Evolutionary conservation across 768 basidiomycete genomes (phyloP).

Genomic region (Xerocomellus intermedius): DNA sequence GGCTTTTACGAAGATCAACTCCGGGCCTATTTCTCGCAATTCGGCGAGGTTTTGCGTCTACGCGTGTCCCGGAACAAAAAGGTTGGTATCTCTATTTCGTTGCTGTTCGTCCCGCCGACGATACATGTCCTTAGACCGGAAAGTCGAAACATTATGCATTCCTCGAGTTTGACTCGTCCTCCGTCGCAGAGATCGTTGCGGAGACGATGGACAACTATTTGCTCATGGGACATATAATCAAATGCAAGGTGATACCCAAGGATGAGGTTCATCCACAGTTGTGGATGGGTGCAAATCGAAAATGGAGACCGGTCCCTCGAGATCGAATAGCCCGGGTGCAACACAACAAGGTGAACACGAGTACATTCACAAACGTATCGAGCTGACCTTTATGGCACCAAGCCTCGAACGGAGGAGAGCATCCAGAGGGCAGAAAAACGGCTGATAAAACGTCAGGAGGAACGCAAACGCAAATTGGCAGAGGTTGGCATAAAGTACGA

Average conservation of each 20-base stretch:
- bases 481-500: conserved; percentile 87
- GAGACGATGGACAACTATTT: conserved; percentile 99
- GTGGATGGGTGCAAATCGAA: conserved; percentile 96
- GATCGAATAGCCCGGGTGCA: conserved; percentile 67
- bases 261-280: conserved; percentile 90
- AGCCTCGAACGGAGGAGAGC: conserved; percentile 76
- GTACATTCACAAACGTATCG: not conserved
- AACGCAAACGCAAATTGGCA: conserved; percentile 75
- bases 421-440: conserved; percentile 62
- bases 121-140: conserved; percentile 62
- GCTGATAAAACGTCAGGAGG: conserved; percentile 72
- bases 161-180: conserved; percentile 86
- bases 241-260: conserved; percentile 86
- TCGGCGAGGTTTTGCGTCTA: conserved; percentile 84
- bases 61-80: conserved; percentile 93
- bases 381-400: conserved; percentile 6
- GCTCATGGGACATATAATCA: conserved; percentile 89
- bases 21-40: conserved; percentile 90
- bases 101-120: not conserved
- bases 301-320: conserved; percentile 76
- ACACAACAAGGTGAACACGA: conserved; percentile 73
- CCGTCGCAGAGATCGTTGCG: conserved; percentile 91
- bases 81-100: conserved; percentile 39
- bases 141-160: conserved; percentile 96
- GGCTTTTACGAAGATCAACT: conserved; percentile 98